Percentiles rank a stretch among this genome's conserved stretches.
Conservation (phyloP, 2,329 filamentous ascomycete species). For the Hymenoscyphus fraxineus region DNA sequence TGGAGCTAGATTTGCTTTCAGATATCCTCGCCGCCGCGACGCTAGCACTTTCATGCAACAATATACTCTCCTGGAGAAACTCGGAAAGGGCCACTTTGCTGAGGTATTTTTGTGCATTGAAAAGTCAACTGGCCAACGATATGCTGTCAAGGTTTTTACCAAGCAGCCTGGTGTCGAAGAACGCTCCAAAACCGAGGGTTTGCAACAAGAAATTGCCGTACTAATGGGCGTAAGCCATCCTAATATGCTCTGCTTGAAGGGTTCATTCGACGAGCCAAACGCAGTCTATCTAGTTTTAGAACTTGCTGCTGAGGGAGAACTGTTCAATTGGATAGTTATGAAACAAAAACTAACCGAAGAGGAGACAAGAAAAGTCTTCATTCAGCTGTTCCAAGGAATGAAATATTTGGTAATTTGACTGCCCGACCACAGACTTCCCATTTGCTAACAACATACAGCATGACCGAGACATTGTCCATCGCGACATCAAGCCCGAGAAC, state of each 20-base stretch:
- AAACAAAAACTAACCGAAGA: constrained; percentile 83
- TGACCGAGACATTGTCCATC: constrained; percentile 93
- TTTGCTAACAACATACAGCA: constrained; percentile 57
- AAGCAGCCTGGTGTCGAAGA: constrained; percentile 80
- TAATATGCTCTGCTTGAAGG: constrained; percentile 87
- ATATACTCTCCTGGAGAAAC: constrained; percentile 77
- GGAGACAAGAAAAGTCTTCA: constrained; percentile 82
- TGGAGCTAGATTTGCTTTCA: constrained; percentile 83
- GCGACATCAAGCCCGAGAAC: constrained; percentile 64
- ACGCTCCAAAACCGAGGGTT: constrained; percentile 73
- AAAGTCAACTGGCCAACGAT: constrained; percentile 74
- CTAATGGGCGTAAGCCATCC: constrained; percentile 96
- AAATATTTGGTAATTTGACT: constrained; percentile 77
- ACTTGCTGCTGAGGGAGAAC: constrained; percentile 84
- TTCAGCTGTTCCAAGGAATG: constrained; percentile 86
- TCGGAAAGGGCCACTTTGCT: constrained; percentile 94
- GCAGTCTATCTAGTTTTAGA: constrained; percentile 90
- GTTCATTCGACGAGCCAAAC: constrained; percentile 88
- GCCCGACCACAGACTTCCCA: background rate
- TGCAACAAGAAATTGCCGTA: constrained; percentile 95
- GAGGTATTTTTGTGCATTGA: constrained; percentile 90
- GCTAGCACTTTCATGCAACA: constrained; percentile 80
- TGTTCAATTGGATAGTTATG: constrained; percentile 93
- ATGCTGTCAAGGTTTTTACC: constrained; percentile 92
- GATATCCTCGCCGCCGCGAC: constrained; percentile 73